phyloP scores from a whole-genome alignment of 2,329 filamentous ascomycete species.

The Colletotrichum simmondsii region DNA sequence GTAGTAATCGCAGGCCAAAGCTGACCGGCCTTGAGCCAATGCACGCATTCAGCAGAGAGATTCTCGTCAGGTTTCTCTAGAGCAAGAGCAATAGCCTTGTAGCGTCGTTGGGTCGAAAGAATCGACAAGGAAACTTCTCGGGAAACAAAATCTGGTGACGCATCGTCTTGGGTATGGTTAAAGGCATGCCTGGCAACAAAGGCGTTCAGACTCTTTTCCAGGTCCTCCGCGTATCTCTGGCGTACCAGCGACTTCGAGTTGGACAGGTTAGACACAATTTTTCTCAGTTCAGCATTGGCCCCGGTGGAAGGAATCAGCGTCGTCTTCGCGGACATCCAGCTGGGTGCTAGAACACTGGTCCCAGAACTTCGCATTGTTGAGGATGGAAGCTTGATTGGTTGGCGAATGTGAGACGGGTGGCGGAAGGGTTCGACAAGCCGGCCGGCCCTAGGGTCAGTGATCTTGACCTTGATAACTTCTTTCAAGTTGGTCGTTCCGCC shows the following conservation, averaged over 20 bases:
- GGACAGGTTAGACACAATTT: slow-evolving; percentile 44
- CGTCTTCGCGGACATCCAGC: slow-evolving; percentile 29
- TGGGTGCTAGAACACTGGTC: slow-evolving; percentile 26
- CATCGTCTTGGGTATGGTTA: not conserved
- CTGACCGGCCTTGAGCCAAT: slow-evolving; percentile 53
- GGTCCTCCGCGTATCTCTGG: slow-evolving; percentile 47
- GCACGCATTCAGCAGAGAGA: slow-evolving; percentile 36
- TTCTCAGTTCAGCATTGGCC: slow-evolving; percentile 35
- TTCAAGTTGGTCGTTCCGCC: no score
- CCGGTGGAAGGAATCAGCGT: slow-evolving; percentile 9
- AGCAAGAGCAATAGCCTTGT: not conserved
- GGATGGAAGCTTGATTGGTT: slow-evolving; percentile 4
- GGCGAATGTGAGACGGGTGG: slow-evolving; percentile 20
- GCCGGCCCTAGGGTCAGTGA: not conserved
- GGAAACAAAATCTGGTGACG: not conserved
- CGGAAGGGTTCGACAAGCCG: not conserved
- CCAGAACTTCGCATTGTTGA: slow-evolving; percentile 1
- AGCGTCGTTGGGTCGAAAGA: not conserved
- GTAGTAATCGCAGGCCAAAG: slow-evolving; percentile 59
- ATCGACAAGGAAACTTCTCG: slow-evolving; percentile 4
- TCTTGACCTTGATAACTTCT: not conserved
- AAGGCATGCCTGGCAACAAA: slow-evolving; percentile 36
- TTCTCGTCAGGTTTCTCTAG: not conserved
- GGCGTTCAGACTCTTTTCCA: slow-evolving; percentile 40
- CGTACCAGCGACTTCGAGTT: slow-evolving; percentile 46